These are phyloP conservation scores for Kluyveromyces wickerhamii DNA, from an alignment of 805 yeast species.

Conservation along the genomic window DNA sequence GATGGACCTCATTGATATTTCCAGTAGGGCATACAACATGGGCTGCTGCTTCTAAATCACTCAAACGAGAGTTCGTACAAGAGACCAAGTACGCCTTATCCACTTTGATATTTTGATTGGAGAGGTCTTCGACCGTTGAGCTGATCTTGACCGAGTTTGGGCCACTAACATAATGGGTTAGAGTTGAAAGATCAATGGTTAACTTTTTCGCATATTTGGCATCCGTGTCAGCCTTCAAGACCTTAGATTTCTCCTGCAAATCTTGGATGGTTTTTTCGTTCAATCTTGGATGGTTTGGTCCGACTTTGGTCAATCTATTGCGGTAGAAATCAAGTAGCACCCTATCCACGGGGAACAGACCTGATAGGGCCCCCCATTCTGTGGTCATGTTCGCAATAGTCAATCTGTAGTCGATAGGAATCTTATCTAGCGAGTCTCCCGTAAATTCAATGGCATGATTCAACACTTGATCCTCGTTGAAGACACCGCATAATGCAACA, in stretches of 20 bases:
- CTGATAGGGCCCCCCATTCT: slow-evolving; percentile 98
- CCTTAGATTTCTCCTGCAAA: slow-evolving; percentile 12
- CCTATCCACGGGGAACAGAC: slow-evolving; percentile 92
- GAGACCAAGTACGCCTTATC: slow-evolving; percentile 96
- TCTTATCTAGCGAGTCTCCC: slow-evolving; percentile 65
- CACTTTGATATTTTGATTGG: slow-evolving; percentile 64
- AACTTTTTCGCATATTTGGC: slow-evolving; percentile 86
- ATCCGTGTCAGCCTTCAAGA: slow-evolving; percentile 52
- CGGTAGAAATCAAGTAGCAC: slow-evolving; percentile 73
- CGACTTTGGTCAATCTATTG: slow-evolving; percentile 39
- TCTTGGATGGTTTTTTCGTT: slow-evolving; percentile 50
- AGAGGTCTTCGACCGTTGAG: slow-evolving; percentile 65
- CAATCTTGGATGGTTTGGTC: slow-evolving; percentile 80
- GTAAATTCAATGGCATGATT: slow-evolving; percentile 92
- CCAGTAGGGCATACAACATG: slow-evolving; percentile 50
- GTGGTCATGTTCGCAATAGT: slow-evolving; percentile 98
- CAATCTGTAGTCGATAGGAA: slow-evolving; percentile 75
- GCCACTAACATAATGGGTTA: slow-evolving; percentile 88
- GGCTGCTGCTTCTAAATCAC: slow-evolving; percentile 94
- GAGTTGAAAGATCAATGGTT: slow-evolving; percentile 66
- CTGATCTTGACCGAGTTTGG: slow-evolving; percentile 96
- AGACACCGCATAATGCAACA: slow-evolving; percentile 88
- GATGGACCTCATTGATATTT: slow-evolving; percentile 33
- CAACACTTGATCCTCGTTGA: slow-evolving; percentile 86
- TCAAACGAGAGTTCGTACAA: slow-evolving; percentile 90